phyloP scores from a whole-genome alignment of 306 rosid species.

The Fragaria ananassa region DNA sequence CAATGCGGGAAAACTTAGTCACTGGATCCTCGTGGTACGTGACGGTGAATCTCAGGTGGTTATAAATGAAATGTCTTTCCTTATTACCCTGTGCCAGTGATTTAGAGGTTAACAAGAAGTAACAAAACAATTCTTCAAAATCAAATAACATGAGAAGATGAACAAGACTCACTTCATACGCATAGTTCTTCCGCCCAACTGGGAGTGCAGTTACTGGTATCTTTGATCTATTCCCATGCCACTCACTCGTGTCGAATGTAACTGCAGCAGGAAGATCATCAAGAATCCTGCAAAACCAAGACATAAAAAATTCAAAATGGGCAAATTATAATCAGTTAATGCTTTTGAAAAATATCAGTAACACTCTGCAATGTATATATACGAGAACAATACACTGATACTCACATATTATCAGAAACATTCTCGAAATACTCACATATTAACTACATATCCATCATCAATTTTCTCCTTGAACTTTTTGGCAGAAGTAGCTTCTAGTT shows the following conservation, averaged over 20 bases:
- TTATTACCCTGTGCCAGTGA: slow-evolving; percentile 67
- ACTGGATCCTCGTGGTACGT: slow-evolving; percentile 86
- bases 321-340: not conserved
- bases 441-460: slow-evolving; percentile 73
- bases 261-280: slow-evolving; percentile 97
- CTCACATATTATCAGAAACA: not conserved
- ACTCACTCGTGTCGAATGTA: slow-evolving; percentile 35
- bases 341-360: not conserved
- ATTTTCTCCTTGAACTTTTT: slow-evolving; percentile 87
- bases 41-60: slow-evolving; percentile 94
- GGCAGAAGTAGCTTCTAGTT: slow-evolving; percentile 65
- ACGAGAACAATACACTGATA: not conserved
- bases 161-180: slow-evolving; percentile 38
- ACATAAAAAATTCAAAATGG: not conserved
- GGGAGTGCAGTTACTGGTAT: slow-evolving; percentile 81
- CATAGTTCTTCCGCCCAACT: slow-evolving; percentile 41
- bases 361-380: no score
- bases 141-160: not conserved
- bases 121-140: not conserved
- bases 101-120: slow-evolving; percentile 13
- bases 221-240: slow-evolving; percentile 65
- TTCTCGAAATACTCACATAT: slow-evolving; percentile 56
- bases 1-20: slow-evolving; percentile 79
- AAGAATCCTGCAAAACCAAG: slow-evolving; percentile 64
- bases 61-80: slow-evolving; percentile 81